Evolutionary conservation across 805 yeast genomes (phyloP).

Genomic region (Nakazawaea sp.): DNA sequence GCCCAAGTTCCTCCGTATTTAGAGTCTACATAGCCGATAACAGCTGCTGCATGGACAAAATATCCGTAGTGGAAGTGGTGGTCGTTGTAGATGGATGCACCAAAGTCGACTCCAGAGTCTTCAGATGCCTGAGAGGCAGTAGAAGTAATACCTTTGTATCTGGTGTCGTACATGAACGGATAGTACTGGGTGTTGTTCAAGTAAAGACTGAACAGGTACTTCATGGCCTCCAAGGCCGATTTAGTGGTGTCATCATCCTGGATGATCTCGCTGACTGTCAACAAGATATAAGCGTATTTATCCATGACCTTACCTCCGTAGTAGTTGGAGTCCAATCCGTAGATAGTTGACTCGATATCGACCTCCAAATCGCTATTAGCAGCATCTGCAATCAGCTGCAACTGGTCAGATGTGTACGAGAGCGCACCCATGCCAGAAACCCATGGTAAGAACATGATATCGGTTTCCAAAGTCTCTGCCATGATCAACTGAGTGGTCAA

Average conservation of each 20-base stretch:
- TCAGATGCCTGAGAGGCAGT: slow-evolving; percentile 35
- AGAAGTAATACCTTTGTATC: slow-evolving; percentile 50
- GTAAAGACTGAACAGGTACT: slow-evolving; percentile 37
- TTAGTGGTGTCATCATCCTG: slow-evolving; percentile 34
- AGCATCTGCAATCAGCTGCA: slow-evolving; percentile 33
- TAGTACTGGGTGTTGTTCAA: slow-evolving; percentile 33
- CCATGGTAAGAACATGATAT: slow-evolving; percentile 27
- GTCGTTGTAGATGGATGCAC: slow-evolving; percentile 45
- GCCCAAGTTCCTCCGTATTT: slow-evolving; percentile 49
- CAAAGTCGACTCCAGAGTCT: slow-evolving; percentile 40
- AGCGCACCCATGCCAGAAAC: slow-evolving; percentile 17
- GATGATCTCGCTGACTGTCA: slow-evolving; percentile 42
- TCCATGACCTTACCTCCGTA: slow-evolving; percentile 48
- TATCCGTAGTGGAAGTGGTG: slow-evolving; percentile 56
- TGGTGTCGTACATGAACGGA: slow-evolving; percentile 51
- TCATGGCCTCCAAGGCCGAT: slow-evolving; percentile 40
- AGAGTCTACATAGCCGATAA: slow-evolving; percentile 49
- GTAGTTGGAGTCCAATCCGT: slow-evolving; percentile 35
- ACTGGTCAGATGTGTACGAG: slow-evolving; percentile 35
- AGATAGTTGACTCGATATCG: slow-evolving; percentile 35
- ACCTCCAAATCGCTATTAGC: slow-evolving; percentile 38
- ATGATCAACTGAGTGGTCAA: slow-evolving; percentile 31
- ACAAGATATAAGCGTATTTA: slow-evolving; percentile 49
- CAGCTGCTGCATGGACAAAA: slow-evolving; percentile 56
- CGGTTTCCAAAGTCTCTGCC: slow-evolving; percentile 30